Conservation (phyloP, 345 rosid genomes). For the Boechera retrofracta region DNA sequence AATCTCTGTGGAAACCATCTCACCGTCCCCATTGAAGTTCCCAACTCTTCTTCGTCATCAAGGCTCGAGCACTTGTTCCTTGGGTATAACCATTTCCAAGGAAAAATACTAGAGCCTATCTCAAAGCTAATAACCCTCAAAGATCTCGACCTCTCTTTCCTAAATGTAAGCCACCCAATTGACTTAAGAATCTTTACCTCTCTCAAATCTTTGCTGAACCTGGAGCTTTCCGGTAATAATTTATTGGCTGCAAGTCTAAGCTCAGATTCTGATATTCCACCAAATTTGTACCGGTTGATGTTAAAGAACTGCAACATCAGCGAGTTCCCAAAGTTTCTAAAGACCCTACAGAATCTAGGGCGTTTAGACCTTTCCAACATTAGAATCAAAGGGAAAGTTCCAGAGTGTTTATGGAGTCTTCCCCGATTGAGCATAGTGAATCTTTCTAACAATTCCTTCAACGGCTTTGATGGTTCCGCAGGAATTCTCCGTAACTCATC, state of each 20-base stretch:
- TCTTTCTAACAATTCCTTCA: constrained; percentile 1
- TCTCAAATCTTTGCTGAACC: constrained; percentile 17
- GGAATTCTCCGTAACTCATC: not conserved
- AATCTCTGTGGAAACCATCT: not conserved
- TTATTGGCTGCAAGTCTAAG: not conserved
- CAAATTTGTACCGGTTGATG: not conserved
- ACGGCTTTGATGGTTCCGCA: not conserved
- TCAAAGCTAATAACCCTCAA: not conserved
- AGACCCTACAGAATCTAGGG: not conserved
- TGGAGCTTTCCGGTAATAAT: constrained; percentile 3
- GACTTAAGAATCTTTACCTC: constrained; percentile 13
- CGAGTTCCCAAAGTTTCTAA: constrained; percentile 10
- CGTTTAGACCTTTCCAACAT: constrained; percentile 23
- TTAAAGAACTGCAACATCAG: constrained; percentile 17
- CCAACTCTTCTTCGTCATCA: constrained; percentile 1
- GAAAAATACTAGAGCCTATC: constrained; percentile 16
- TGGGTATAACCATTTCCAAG: not conserved
- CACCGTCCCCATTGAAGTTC: not conserved
- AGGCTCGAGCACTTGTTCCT: not conserved
- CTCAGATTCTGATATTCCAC: constrained; percentile 3
- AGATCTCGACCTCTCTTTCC: constrained; percentile 1
- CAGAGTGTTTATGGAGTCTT: constrained; percentile 24
- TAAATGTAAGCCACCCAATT: constrained; percentile 13
- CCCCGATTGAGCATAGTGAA: not conserved
- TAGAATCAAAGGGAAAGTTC: constrained; percentile 27